Base-by-base conservation (phyloP, 352 stramenopile genomes). In the Pythium biforme region DNA sequence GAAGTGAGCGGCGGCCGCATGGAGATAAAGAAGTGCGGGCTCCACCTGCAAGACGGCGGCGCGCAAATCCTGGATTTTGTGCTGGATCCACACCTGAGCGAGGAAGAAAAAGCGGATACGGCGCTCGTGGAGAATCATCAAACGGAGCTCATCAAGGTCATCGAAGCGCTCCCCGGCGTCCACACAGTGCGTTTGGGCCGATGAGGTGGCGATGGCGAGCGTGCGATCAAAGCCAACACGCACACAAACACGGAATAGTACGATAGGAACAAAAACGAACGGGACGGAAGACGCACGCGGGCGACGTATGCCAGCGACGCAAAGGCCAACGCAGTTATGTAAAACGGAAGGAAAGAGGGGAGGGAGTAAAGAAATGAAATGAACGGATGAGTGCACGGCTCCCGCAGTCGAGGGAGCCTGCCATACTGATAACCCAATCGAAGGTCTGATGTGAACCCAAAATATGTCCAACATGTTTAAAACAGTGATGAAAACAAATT, bases 11-110 rank as follows among this genome's bases (percentile, higher is more conserved):
- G 77, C 22, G 77, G 80, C 11, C 73, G 76, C 40, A 78, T 92
- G 26, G 83, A 88, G 77, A 92, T 94, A 50, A 90, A 90, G 54
- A 89, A 89, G 57, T 94, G 81, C 46, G 85, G 83, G 1, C 68
- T 94, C 26, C 79, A 92, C 46, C 73, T 91, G 46, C 76, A 92
- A 66, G 79, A 77, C 47, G 81, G 77, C 34, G 72, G 81, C 17
- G 83, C 81, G 39, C 87, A 90, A 62, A 81, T 92, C 26, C 71
- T 92, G 45, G 83, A 92, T 55, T 92, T 92, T 56, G 76, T 87
- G 58, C 56, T 94, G 50, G 81, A 91, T 31, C 68, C 79, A 3
- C 74, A 79, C 22, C 33, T 62, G 49, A 57, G 41, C 14, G 52
- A 62, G n/a, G 34, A 62, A 23, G 61, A 68, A 27, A 53, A 62